phyloP scores from a whole-genome alignment of 2,329 filamentous ascomycete genomes.

The Colletotrichum eremochloae region DNA sequence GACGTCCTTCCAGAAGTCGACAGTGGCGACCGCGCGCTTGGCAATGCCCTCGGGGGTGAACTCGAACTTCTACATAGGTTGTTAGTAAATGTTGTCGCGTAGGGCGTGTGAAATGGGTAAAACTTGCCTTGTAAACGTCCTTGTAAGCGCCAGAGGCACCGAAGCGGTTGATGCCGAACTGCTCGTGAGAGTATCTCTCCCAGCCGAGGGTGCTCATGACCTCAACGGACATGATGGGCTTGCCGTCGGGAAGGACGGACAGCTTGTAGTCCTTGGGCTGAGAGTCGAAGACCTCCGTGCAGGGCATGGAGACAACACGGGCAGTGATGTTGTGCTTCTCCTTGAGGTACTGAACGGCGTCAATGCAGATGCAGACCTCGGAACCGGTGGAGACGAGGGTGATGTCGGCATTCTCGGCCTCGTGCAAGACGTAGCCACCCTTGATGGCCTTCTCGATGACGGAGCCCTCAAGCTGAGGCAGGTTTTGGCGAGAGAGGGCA shows the following conservation, averaged over 20 bases:
- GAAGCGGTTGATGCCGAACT: conserved; percentile 99
- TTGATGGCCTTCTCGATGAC: conserved; percentile 90
- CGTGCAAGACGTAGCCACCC: conserved; percentile 93
- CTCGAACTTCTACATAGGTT: conserved; percentile 86
- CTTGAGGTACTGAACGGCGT: conserved; percentile 90
- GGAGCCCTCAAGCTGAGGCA: conserved; percentile 96
- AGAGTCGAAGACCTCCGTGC: conserved; percentile 95
- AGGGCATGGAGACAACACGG: conserved; percentile 95
- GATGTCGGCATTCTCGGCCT: conserved; percentile 85
- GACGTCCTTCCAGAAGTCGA: conserved; percentile 97
- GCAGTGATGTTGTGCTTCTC: conserved; percentile 90
- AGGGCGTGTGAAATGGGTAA: background rate
- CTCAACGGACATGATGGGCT: conserved; percentile 93
- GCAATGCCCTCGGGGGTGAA: conserved; percentile 97
- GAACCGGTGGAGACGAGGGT: conserved; percentile 96
- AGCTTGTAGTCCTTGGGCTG: conserved; percentile 97
- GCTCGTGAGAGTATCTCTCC: conserved; percentile 99
- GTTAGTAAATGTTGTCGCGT: conserved; percentile 51
- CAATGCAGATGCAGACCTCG: conserved; percentile 93
- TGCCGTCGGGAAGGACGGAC: conserved; percentile 91
- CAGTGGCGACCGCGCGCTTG: conserved; percentile 92
- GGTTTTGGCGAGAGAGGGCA: conserved; percentile 96
- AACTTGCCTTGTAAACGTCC: conserved; percentile 90
- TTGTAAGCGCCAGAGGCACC: conserved; percentile 97
- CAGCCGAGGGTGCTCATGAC: conserved; percentile 97